Percentiles rank a stretch among this genome's conserved stretches.
phyloP scores from a whole-genome alignment of 2,329 filamentous ascomycete species.

The Fusarium albosuccineum region DNA sequence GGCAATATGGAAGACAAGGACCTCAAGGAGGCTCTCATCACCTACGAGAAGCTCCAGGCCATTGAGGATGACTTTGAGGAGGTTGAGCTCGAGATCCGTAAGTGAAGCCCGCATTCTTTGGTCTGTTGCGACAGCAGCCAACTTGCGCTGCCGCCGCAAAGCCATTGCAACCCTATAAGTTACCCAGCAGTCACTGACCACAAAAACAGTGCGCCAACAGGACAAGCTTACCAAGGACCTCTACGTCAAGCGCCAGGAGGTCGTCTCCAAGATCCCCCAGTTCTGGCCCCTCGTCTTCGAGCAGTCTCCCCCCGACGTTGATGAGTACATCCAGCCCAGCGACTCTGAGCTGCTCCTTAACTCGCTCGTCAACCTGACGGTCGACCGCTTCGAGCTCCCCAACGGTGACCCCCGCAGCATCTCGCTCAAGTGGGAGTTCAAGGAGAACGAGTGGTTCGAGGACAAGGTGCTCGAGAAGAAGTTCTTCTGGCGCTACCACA shows the following conservation, averaged over 20 bases:
- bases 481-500: slow-evolving; percentile 84
- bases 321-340: slow-evolving; percentile 86
- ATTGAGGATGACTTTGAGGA: slow-evolving; percentile 89
- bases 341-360: slow-evolving; percentile 81
- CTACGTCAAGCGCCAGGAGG: slow-evolving; percentile 79
- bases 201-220: slow-evolving; percentile 75
- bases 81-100: slow-evolving; percentile 85
- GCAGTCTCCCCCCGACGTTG: slow-evolving; percentile 85
- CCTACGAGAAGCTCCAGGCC: slow-evolving; percentile 82
- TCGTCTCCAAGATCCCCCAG: slow-evolving; percentile 80
- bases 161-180: slow-evolving; percentile 17
- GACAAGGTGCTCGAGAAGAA: slow-evolving; percentile 87
- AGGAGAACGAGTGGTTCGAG: slow-evolving; percentile 84
- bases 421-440: slow-evolving; percentile 82
- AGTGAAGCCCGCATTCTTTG: slow-evolving; percentile 51
- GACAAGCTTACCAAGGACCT: slow-evolving; percentile 76
- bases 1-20: slow-evolving; percentile 52
- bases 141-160: neutral
- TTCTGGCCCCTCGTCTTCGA: slow-evolving; percentile 98
- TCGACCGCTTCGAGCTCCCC: slow-evolving; percentile 85
- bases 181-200: slow-evolving; percentile 26
- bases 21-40: slow-evolving; percentile 57
- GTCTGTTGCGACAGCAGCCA: neutral
- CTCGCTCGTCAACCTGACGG: slow-evolving; percentile 75
- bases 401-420: slow-evolving; percentile 85